Base-by-base conservation (phyloP, 1,139 yeast species). In the Meyerozyma guilliermondii region DNA sequence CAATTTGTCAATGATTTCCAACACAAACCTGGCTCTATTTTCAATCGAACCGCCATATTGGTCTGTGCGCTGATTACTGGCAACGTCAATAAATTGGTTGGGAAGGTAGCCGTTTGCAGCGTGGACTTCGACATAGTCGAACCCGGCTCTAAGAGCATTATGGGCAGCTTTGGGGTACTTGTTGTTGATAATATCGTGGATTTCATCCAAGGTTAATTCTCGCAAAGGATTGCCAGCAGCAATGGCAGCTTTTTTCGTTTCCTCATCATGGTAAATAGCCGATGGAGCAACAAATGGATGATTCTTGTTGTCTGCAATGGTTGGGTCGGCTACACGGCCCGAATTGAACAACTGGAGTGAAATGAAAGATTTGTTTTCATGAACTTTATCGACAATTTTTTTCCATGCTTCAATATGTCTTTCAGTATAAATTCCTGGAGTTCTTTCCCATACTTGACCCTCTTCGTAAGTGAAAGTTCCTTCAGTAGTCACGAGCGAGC, bases 261-360 rank as follows among this genome's bases (percentile, higher is more conserved):
- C 44, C 16, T 40, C 39, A 23, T 27, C 35, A 29, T 10, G 31
- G 40, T 49, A 52, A 34, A 44, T 39, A 20, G 46, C 44, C 17
- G 44, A 26, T 39, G 33, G 27, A 63, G 62, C 55, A 22, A 60
- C 65, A 44, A 60, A 69, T 44, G 64, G 57, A 31, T 58, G 45
- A 7, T 65, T 63, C 26, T 53, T 46, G 29, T 46, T 41, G 28
- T 53, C 57, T 41, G 50, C 48, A 39, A 48, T 48, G 39, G 35
- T 46, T 2, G 58, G 58, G 33, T 39, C 39, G 2, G 67, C 66
- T 18, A 55, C 58, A 43, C 75, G 55, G 16, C 54, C 55, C 33
- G 47, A 44, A 10, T 43, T 42, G 43, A 47, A 50, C 24, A 43
- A 38, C 41, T 52, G 55, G 20, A 50, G 36, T 2, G 50, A 40